These are phyloP conservation scores for Omphalea diandra DNA, from an alignment of 441 rosid species.

Conservation along the genomic window DNA sequence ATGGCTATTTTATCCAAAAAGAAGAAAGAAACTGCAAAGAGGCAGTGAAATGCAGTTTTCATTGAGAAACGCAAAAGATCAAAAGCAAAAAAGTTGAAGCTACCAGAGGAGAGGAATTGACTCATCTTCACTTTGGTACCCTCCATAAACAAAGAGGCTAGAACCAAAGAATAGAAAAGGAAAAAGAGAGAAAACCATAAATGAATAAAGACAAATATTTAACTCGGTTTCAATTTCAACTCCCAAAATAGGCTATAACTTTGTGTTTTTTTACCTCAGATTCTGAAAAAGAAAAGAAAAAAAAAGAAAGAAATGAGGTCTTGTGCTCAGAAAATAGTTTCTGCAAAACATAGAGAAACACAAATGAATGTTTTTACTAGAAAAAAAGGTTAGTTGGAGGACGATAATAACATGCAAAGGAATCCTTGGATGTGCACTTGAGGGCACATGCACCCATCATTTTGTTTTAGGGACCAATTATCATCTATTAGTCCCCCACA, in stretches of 20 bases:
- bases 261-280: not conserved
- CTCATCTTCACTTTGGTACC: constrained; percentile 27
- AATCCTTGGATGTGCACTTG: constrained; percentile 5
- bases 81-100: not conserved
- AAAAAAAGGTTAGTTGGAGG: constrained; percentile 19
- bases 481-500: constrained; percentile 31
- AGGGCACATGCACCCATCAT: constrained; percentile 12
- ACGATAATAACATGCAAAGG: constrained; percentile 12
- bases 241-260: not conserved
- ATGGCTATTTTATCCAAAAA: constrained; percentile 22
- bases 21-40: constrained; percentile 11
- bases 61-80: constrained; percentile 22
- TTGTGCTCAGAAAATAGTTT: constrained; percentile 9
- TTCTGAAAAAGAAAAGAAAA: too few relatives aligned
- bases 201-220: too few relatives aligned
- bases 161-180: not conserved
- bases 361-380: constrained; percentile 19
- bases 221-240: not conserved
- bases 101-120: constrained; percentile 14
- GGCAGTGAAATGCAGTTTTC: constrained; percentile 35
- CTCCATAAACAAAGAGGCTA: constrained; percentile 26
- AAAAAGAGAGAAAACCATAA: not conserved
- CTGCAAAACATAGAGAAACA: constrained; percentile 17
- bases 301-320: not conserved
- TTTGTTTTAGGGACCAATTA: constrained; percentile 22